Evolutionary conservation across 305 asterid species (phyloP).

Genomic region (Fraxinus platypoda): DNA sequence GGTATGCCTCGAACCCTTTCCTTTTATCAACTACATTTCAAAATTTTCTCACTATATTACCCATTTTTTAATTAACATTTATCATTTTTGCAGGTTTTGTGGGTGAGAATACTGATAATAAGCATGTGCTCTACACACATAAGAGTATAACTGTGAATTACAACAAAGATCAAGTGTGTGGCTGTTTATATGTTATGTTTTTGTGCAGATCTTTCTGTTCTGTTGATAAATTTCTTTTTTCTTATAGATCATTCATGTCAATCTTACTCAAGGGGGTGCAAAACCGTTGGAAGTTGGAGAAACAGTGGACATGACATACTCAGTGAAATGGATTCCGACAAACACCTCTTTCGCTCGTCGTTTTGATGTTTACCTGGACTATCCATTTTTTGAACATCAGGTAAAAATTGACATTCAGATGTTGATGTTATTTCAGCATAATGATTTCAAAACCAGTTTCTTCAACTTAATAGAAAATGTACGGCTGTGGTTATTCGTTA

Average conservation of each 20-base stretch:
- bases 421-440: conserved; percentile 7
- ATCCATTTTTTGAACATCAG: conserved; percentile 76
- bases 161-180: conserved; percentile 59
- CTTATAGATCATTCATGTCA: conserved; percentile 62
- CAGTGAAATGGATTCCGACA: conserved; percentile 55
- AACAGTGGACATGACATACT: conserved; percentile 50
- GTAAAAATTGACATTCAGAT: conserved; percentile 27
- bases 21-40: background rate
- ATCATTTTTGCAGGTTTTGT: conserved; percentile 43
- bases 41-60: conserved; percentile 19
- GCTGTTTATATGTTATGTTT: conserved; percentile 6
- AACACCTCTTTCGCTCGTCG: conserved; percentile 55
- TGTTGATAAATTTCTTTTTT: conserved; percentile 12
- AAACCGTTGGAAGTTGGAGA: conserved; percentile 54
- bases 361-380: conserved; percentile 66
- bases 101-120: conserved; percentile 54
- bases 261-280: conserved; percentile 50
- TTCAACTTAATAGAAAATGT: background rate
- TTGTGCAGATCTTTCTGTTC: background rate
- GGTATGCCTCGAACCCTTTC: conserved; percentile 36
- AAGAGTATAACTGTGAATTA: conserved; percentile 47
- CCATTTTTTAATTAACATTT: background rate
- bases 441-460: conserved; percentile 14
- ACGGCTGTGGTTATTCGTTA: background rate
- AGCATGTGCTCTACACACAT: conserved; percentile 56